Base-by-base conservation (phyloP, 2,329 filamentous ascomycete species). In the Diaporthe sp. region DNA sequence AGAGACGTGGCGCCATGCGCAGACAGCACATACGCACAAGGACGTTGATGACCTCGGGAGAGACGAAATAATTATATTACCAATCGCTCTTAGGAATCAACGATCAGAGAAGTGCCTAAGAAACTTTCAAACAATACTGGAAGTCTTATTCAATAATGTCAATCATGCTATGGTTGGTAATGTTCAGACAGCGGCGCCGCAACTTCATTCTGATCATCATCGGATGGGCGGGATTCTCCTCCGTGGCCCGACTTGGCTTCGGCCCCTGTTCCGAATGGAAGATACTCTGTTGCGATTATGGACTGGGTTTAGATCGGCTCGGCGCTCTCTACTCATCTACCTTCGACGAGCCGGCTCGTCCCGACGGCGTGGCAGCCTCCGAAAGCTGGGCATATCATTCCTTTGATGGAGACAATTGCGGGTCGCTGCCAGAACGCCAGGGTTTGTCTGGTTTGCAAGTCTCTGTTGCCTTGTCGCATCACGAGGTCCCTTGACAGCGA, bases 291-390 rank as follows among this genome's bases (percentile, higher is more conserved):
- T 64, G 58, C 9, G 25, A 30, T 33, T 25, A 61, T 45, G 13
- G 25, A 61, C 58, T 28, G 38, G 38, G 58, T 28, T 28, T 61
- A 61, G 58, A 38, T 42, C 17, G 40, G 25, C 60, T 64, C 38
- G 40, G 40, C 60, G 25, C 15, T 30, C 5, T 47, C 25, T 45
- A 17, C 60, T 47, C 60, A 64, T 64, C 42, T 64, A 64, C 25
- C 25, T 40, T 47, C 25, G 40, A 64, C 40, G 38, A 64, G n/a
- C 60, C 60, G 60, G 60, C 60, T 64, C 60, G 60, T 64, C 60
- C 60, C 60, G 60, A 64, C 60, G 60, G 60, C 40, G 17, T 45
- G 40, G 25, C 25, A 64, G 5, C 40, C 60, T 64, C 60, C 60
- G 60, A 64, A 40, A 25, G 55, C 55, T 60, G 33, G 33, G 55